Evolutionary conservation across 164 flowering plant species (phyloP), one percentile per base, ranked within the genome.

Genomic region (Taxillus chinensis): DNA sequence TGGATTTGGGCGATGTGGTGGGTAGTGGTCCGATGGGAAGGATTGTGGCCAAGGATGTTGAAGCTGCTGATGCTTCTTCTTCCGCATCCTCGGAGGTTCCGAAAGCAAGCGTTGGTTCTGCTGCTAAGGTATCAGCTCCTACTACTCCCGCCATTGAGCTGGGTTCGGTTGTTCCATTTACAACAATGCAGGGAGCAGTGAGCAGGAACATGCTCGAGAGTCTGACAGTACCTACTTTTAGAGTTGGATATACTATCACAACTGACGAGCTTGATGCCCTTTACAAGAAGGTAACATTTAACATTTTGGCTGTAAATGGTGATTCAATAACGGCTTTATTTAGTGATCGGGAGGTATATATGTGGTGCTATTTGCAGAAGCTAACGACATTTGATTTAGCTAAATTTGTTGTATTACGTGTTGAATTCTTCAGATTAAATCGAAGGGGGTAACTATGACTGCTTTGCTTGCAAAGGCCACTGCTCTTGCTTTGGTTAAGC

Each of bases 361-460:
- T 27, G 0, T 27, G 27, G 27, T 27, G 27, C 27, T 27, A 27
- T 27, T 27, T 27, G 27, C 27, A 27, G 27, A 27, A 27, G 27
- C 2, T 27, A 27, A 27, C 27, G 1, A 27, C 2, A 27, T 43
- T 43, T 5, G 13, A 48, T 11, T 70, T 59, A 5, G 55, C 39
- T 63, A 49, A 42, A 4, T 5, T 16, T 3, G 48, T 38, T 39
- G 4, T 17, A 56, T 17, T 51, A 53, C 11, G 39, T 59, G 37
- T 61, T 64, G 39, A 41, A 55, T 56, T 55, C 45, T 64, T 5
- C 67, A 93, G 96, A 79, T 93, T 38, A 93, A 91, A 71, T 81
- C 90, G 2, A 93, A 93, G 82, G 99, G 99, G 51, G 99, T 93
- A 52, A 93, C 97, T 1, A 93, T 93, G 99, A 86, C 96, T 27